Evolutionary conservation across 352 stramenopile genomes (phyloP).

Genomic region (Detonula confervacea): DNA sequence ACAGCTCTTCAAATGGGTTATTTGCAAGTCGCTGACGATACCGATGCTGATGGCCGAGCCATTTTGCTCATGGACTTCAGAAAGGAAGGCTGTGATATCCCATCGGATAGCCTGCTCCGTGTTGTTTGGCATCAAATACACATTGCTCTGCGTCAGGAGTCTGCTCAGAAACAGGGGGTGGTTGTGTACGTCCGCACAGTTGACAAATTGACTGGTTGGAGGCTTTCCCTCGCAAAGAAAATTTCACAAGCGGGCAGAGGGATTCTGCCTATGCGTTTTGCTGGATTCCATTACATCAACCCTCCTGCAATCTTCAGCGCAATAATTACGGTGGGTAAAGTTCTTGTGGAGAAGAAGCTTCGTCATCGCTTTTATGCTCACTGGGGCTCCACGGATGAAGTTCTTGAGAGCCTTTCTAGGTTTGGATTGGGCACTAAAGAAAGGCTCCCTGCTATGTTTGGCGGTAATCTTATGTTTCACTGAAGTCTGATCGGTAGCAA

Average conservation of each 20-base stretch:
- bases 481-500: too few species aligned
- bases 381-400: background rate
- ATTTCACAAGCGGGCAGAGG: background rate
- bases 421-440: background rate
- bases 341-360: background rate
- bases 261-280: background rate
- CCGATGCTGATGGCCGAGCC: conserved; percentile 30
- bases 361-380: background rate
- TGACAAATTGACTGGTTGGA: background rate
- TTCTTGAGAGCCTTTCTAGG: background rate
- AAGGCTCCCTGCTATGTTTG: background rate
- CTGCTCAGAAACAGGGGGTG: conserved; percentile 47
- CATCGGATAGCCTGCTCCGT: conserved; percentile 27
- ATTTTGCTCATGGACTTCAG: conserved; percentile 53
- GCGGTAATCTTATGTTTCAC: background rate
- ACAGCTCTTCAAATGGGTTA: conserved; percentile 10
- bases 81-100: conserved; percentile 28
- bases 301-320: background rate
- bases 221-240: background rate
- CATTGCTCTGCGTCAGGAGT: conserved; percentile 36
- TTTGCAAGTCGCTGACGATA: background rate
- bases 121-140: conserved; percentile 55
- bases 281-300: background rate
- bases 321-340: background rate
- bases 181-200: conserved; percentile 10